Base-by-base conservation (phyloP, 768 basidiomycete species). In the Hygrocybe punicea region DNA sequence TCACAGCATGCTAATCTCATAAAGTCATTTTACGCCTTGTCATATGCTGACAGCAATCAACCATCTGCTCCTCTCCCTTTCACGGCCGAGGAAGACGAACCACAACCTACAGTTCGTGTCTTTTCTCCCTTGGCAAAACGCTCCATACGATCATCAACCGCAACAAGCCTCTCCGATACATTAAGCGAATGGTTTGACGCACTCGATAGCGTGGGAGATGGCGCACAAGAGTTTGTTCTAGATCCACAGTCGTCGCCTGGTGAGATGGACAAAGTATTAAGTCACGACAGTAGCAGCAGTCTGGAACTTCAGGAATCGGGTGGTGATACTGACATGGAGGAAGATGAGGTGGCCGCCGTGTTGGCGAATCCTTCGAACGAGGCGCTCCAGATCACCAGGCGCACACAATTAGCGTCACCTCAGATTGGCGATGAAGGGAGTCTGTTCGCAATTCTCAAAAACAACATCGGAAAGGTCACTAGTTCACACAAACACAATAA, bases 391-490 rank as follows among this genome's bases (percentile, higher is more conserved):
- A 68, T 84, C 8, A 63, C 71, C 8, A 76, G 83, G 57, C 77
- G 89, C 60, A 82, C 80, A 2, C 73, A 73, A 39, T 73, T 91
- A 48, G 88, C 89, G 16, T 80, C 81, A 17, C 77, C 78, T 6
- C 76, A 82, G 14, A 75, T 81, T 21, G 83, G 81, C 3, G 91
- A 93, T 53, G 89, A 93, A 71, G 89, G 89, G 9, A 91, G 90
- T 65, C 72, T 93, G 35, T 91, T 93, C 63, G 74, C 86, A 1
- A 84, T 93, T 33, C 71, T 94, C 46, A 91, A 91, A 74, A 93
- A 91, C 73, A 93, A 91, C 63, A 86, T 93, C 47, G 91, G 91
- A 52, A 93, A 92, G 78, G 91, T 90, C 51, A 17, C 64, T 47
- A 24, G 35, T 56, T 58, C 33, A 17, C 40, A 33, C 24, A 58